Evolutionary conservation across 192 early-diverging fungal species (phyloP).

Genomic region (Linnemannia zychae): DNA sequence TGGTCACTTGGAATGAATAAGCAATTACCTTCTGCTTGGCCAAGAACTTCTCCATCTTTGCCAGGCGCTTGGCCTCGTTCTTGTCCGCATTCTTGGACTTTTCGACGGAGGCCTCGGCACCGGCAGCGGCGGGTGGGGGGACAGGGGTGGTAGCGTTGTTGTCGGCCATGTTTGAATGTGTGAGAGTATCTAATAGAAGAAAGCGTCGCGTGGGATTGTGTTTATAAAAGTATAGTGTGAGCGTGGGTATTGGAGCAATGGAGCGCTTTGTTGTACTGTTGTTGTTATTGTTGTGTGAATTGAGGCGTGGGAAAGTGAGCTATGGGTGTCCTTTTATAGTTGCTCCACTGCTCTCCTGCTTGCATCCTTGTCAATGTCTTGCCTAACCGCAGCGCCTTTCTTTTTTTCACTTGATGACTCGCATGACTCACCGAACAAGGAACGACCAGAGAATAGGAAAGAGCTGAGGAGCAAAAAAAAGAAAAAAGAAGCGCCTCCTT

Average conservation of each 20-base stretch:
- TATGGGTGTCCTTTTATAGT: background rate
- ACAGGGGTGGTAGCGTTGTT: slow-evolving; percentile 37
- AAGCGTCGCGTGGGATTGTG: background rate
- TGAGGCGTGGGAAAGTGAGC: slow-evolving; percentile 7
- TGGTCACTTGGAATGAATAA: background rate
- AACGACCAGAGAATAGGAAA: slow-evolving; percentile 13
- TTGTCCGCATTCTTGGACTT: slow-evolving; percentile 89
- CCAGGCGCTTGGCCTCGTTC: slow-evolving; percentile 91
- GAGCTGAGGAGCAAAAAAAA: background rate
- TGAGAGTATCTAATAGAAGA: slow-evolving; percentile 17
- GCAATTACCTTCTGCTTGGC: slow-evolving; percentile 87
- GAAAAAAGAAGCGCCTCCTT: background rate
- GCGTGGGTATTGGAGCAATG: background rate
- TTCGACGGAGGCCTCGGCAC: slow-evolving; percentile 22
- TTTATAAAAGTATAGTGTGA: background rate
- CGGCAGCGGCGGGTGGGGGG: slow-evolving; percentile 29
- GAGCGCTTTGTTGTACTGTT: background rate
- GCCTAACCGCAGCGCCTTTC: background rate
- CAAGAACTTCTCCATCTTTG: slow-evolving; percentile 93
- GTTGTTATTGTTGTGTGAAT: background rate
- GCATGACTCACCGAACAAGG: slow-evolving; percentile 49
- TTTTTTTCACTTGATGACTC: background rate
- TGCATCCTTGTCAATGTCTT: background rate
- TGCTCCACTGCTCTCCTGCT: background rate
- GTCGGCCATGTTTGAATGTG: slow-evolving; percentile 47